Conservation (phyloP, 768 basidiomycete genomes). For the Coprinopsis cinerea region DNA sequence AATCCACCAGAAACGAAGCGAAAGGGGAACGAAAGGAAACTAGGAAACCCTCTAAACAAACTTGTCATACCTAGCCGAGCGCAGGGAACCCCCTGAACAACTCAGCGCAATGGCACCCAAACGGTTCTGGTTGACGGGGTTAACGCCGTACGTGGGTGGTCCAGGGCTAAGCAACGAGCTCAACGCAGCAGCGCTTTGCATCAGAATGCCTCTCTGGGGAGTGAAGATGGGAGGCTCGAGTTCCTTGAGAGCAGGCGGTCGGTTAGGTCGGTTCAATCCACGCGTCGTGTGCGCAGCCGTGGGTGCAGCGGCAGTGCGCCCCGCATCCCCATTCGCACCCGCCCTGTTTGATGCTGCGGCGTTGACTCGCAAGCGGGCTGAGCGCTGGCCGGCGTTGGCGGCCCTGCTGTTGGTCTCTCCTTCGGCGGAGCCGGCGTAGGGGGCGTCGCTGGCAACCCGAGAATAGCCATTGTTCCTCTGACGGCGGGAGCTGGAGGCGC, state of each 20-base stretch:
- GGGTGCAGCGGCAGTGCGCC: constrained; percentile 7
- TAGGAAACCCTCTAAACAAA: constrained; percentile 1
- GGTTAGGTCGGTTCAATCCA: constrained; percentile 19
- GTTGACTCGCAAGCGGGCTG: constrained; percentile 7
- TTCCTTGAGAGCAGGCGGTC: constrained; percentile 22
- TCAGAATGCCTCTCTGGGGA: constrained; percentile 13
- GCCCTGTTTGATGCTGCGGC: constrained; percentile 6
- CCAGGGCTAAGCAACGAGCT: constrained; percentile 21
- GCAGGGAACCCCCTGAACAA: constrained; percentile 4
- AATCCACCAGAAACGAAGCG: not conserved
- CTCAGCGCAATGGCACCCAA: not conserved
- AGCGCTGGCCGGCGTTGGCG: constrained; percentile 4
- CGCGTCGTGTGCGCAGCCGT: constrained; percentile 14
- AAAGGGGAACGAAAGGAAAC: not conserved
- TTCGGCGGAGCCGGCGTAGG: constrained; percentile 3
- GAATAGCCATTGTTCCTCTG: constrained; percentile 15
- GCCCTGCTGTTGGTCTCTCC: constrained; percentile 13
- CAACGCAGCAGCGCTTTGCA: constrained; percentile 26
- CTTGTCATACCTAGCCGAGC: constrained; percentile 9
- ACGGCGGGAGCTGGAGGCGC: constrained; percentile 1
- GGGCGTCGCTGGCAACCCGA: constrained; percentile 5
- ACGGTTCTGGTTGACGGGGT: constrained; percentile 17
- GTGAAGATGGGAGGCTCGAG: constrained; percentile 9
- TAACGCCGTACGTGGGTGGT: constrained; percentile 25
- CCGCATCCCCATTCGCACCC: constrained; percentile 5